Evolutionary conservation across 78 protist genomes (phyloP).

Genomic region (Trichosphaerium sp.): DNA sequence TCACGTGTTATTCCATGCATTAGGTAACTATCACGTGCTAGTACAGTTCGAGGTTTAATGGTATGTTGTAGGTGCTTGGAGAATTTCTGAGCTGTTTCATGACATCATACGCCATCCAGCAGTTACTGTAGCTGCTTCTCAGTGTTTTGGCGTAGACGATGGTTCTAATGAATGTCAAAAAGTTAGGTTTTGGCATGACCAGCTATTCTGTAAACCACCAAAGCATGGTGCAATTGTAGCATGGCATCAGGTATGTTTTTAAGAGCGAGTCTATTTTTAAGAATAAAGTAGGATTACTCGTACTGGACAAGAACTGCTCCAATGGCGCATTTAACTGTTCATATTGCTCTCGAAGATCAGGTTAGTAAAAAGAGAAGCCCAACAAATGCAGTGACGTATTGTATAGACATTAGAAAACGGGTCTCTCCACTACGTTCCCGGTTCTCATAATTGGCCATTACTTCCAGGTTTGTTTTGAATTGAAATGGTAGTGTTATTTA

Average conservation of each 20-base stretch:
- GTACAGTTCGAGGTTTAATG: no score
- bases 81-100: neutral
- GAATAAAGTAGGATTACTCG: no score
- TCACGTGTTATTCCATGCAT: neutral
- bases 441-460: neutral
- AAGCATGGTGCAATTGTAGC: neutral
- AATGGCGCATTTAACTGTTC: neutral
- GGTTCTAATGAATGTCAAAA: neutral
- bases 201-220: neutral
- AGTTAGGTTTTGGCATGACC: neutral
- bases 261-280: no score
- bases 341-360: neutral
- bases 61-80: no score
- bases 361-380: no score
- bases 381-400: no score
- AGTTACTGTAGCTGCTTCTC: neutral
- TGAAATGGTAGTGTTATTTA: no score
- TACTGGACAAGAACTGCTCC: neutral
- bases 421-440: neutral
- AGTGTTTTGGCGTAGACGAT: neutral
- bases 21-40: no score
- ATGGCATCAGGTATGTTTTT: neutral
- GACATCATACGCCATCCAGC: neutral
- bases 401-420: neutral
- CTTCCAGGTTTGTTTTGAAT: no score